These are phyloP conservation scores for Acacia concinna DNA, from an alignment of 331 rosid species.

Conservation along the genomic window DNA sequence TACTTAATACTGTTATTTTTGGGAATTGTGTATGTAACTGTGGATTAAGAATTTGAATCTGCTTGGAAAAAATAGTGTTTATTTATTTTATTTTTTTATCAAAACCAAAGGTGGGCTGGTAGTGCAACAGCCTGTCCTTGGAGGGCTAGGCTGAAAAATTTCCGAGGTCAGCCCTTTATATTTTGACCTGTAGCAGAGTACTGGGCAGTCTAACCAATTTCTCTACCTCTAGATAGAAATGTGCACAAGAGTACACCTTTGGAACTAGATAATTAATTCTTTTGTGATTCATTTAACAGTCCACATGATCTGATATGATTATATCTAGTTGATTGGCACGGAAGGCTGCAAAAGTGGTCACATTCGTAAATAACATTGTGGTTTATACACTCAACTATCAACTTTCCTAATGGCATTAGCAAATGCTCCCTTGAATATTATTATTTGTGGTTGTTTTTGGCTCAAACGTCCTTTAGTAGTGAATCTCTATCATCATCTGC, in stretches of 20 bases:
- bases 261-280: neutral
- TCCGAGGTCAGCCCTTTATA: neutral
- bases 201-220: neutral
- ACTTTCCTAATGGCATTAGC: neutral
- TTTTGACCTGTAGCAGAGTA: neutral
- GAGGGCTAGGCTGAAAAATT: neutral
- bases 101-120: neutral
- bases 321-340: neutral
- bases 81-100: neutral
- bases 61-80: neutral
- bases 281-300: neutral
- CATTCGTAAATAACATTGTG: neutral
- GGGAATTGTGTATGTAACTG: neutral
- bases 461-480: conserved; percentile 1
- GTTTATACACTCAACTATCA: neutral
- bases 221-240: neutral
- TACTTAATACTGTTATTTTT: neutral
- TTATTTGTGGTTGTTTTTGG: conserved; percentile 9
- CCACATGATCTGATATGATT: neutral
- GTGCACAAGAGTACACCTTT: neutral
- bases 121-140: neutral
- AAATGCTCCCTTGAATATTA: too few species aligned
- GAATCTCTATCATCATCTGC: neutral
- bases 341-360: neutral
- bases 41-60: neutral